Base-by-base conservation (phyloP, 2,329 filamentous ascomycete species). In the Lecanosticta acicola region DNA sequence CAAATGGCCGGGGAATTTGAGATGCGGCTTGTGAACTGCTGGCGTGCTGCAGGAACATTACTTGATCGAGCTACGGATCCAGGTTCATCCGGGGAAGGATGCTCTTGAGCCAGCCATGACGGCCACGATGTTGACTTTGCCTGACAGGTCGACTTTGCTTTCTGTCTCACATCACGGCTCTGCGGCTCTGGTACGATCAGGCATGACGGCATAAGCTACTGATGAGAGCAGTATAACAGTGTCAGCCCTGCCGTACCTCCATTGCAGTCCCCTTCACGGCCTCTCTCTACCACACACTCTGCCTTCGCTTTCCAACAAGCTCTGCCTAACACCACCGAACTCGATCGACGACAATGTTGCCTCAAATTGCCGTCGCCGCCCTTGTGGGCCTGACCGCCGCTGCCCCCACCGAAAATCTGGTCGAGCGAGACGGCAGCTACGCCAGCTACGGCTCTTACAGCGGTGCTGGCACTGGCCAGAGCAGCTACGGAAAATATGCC, bases 291-390 rank as follows among this genome's bases (percentile, higher is more conserved):
- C n/a, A n/a, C n/a, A n/a, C n/a, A n/a, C n/a, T n/a, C n/a, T n/a
- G n/a, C n/a, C 11, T 29, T 29, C 24, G 24, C 11, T 29, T 29
- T 5, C 24, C 24, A 5, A 7, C 11, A 29, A 5, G 24, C 24
- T 11, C 11, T 29, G 11, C 11, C 24, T 29, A 5, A 29, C 5
- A 29, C 24, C 7, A 29, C 24, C n/a, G n/a, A n/a, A n/a, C n/a
- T n/a, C n/a, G n/a, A n/a, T 29, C 24, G 24, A 14, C 10, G 20
- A 45, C 16, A 14, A 45, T 45, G 43, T 21, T 39, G 26, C 24
- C 43, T 14, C 24, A 39, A 16, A 26, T 45, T 29, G 24, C 36
- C 26, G 10, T 45, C 43, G 17, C 37, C 26, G 43, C 43, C 43
- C 43, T 45, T 2, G 8, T 35, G 43, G 43, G 33, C 43, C 21